A percentile compares a stretch with the other conserved stretches of the same genome.
Conservation (phyloP, 192 early-diverging fungal genomes). For the Spizellomyces sp. region DNA sequence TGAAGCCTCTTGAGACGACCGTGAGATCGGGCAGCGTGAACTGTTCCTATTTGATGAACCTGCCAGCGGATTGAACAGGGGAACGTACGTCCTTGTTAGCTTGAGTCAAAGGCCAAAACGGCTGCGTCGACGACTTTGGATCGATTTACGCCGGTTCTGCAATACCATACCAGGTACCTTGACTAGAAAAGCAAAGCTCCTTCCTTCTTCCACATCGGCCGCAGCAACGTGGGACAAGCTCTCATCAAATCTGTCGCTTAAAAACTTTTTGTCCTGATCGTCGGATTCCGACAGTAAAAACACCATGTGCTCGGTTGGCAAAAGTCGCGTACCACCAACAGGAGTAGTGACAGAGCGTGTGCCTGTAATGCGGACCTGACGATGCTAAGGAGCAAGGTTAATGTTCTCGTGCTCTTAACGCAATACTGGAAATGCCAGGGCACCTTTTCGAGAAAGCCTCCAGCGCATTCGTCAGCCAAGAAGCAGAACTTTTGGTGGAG, state of each 20-base stretch:
- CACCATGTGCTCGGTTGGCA: constrained; percentile 25
- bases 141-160: too few species aligned
- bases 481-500: constrained; percentile 27
- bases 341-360: constrained; percentile 19
- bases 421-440: too few species aligned
- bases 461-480: constrained; percentile 1
- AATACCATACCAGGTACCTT: background rate
- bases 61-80: background rate
- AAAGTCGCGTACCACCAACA: background rate
- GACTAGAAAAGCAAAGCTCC: background rate
- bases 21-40: background rate
- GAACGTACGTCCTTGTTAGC: background rate
- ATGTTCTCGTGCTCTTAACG: too few species aligned
- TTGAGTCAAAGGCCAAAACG: background rate
- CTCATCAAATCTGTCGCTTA: background rate
- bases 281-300: background rate
- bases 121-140: background rate
- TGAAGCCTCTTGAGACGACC: constrained; percentile 18
- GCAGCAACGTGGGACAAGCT: background rate
- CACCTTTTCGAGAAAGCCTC: too few species aligned
- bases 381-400: background rate
- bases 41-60: constrained; percentile 1
- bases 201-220: background rate
- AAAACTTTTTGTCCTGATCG: background rate
- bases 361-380: constrained; percentile 20